Conservation (phyloP, 768 basidiomycete genomes). For the Amanita jacksonii region DNA sequence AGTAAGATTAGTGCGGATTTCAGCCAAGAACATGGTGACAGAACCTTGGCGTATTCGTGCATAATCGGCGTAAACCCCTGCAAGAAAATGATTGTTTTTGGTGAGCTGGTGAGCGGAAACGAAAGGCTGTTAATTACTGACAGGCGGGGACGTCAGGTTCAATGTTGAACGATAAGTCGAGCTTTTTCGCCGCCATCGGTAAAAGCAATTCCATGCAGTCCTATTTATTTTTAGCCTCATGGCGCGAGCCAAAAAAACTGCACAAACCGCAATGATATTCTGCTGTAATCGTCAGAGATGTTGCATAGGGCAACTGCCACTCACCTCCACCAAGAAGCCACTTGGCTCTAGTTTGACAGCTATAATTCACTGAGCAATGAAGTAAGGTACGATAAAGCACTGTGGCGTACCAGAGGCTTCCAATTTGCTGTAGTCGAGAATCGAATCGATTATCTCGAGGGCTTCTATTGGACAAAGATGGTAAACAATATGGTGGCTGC, state of each 20-base stretch:
- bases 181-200: conserved; percentile 66
- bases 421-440: conserved; percentile 71
- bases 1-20: conserved; percentile 1
- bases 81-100: no score
- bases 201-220: conserved; percentile 72
- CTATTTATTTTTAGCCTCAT: conserved; percentile 21
- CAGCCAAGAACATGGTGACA: conserved; percentile 1
- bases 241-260: neutral
- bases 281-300: conserved; percentile 12
- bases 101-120: conserved; percentile 1
- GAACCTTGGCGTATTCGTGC: conserved; percentile 65
- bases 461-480: neutral
- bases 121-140: conserved; percentile 18
- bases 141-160: conserved; percentile 57
- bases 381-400: neutral
- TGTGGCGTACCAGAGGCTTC: conserved; percentile 52
- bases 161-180: conserved; percentile 67
- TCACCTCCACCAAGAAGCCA: conserved; percentile 54
- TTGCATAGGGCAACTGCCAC: conserved; percentile 9
- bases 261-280: conserved; percentile 57
- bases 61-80: conserved; percentile 67
- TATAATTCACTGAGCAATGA: conserved; percentile 17
- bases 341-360: conserved; percentile 64
- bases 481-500: neutral
- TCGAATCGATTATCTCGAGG: conserved; percentile 64